Base-by-base conservation (phyloP, 495 filamentous ascomycete genomes). In the Peziza echinospora region DNA sequence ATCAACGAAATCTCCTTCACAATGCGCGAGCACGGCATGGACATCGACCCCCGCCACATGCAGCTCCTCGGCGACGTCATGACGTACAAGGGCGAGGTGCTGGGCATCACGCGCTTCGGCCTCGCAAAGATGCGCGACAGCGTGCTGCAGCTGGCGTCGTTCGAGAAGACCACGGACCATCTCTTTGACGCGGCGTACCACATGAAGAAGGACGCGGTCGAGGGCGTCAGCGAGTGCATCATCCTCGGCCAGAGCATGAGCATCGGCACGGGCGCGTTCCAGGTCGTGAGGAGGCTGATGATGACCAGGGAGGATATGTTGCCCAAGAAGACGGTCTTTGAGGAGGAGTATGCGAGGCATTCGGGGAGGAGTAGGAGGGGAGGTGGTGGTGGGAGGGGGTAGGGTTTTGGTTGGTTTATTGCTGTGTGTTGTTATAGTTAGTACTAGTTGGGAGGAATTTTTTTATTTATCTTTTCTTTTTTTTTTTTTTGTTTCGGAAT, bases 161-260 rank as follows among this genome's bases (percentile, higher is more conserved):
- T 97, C 59, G 89, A 97, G 67, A 96, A 96, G 70, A 97, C 89
- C 22, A 84, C 89, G 0, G 89, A 97, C 60, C 89, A 97, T 64
- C 67, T 97, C 21, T 97, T 97, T 53, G 89, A 96, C 43, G 89
- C 89, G 19, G 91, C 87, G 44, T 79, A 81, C 41, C 73, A 76
- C 34, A 86, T 86, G 68, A 93, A 92, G 63, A 76, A 68, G 22
- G 89, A 97, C 62, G 65, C 70, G 40, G 83, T 97, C 45, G 81
- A 89, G 60, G 89, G 89, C 51, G 89, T 97, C 7, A 83, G 76
- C 23, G 89, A 97, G 64, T 92, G 85, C 63, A 96, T 97, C 58
- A 97, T 97, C 57, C 87, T 97, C 79, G 89, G 89, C 23, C 84
- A 93, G 71, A 82, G 74, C 25, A 83, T 96, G 69, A 73, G 71